Evolutionary conservation across 2,329 filamentous ascomycete genomes (phyloP).

Genomic region (Aciculosporium take): DNA sequence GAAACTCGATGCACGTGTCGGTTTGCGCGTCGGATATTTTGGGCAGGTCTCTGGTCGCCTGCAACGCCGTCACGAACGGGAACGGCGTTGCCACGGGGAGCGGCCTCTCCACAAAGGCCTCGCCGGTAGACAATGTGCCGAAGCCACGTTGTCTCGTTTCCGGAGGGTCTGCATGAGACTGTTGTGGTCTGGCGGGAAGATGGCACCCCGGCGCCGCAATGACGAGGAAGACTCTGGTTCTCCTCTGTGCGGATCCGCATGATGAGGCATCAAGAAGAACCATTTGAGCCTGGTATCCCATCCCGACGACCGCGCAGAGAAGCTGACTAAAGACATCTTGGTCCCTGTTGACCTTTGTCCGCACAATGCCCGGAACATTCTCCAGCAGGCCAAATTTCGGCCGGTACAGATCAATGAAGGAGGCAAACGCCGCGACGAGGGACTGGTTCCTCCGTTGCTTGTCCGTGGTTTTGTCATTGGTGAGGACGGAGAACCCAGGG

Average conservation of each 20-base stretch:
- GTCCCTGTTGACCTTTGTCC: conserved; percentile 26
- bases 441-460: conserved; percentile 56
- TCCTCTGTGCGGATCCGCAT: conserved; percentile 49
- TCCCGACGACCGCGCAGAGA: conserved; percentile 55
- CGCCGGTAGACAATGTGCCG: conserved; percentile 45
- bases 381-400: conserved; percentile 65
- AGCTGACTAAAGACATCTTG: conserved; percentile 61
- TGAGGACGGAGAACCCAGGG: conserved; percentile 57
- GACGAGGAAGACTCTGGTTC: conserved; percentile 54
- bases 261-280: conserved; percentile 56
- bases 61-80: conserved; percentile 33
- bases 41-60: conserved; percentile 48
- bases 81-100: conserved; percentile 40
- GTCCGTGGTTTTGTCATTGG: conserved; percentile 38
- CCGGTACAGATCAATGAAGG: conserved; percentile 59
- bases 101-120: conserved; percentile 40
- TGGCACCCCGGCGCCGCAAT: conserved; percentile 53
- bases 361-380: conserved; percentile 57
- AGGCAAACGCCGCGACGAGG: conserved; percentile 61
- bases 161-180: conserved; percentile 48
- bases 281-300: conserved; percentile 63
- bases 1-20: conserved; percentile 47
- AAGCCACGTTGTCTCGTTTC: conserved; percentile 23
- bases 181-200: conserved; percentile 39
- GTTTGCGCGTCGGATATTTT: conserved; percentile 45